These are phyloP conservation scores for Ogataea ganodermae DNA, from an alignment of 805 yeast species.

Conservation along the genomic window DNA sequence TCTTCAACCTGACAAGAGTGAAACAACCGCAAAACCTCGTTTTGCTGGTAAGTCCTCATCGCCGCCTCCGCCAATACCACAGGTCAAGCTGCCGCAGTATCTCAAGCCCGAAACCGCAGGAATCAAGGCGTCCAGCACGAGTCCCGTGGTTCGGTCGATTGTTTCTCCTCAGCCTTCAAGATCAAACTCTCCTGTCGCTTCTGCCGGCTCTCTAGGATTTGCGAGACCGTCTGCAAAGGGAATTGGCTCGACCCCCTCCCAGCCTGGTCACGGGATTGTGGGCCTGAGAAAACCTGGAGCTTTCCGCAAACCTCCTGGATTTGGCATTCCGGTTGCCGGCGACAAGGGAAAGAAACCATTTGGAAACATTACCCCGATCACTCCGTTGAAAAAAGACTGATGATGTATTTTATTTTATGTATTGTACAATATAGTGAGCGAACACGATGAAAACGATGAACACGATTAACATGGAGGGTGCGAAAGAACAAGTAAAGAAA, in stretches of 20 bases:
- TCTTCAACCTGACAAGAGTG: neutral
- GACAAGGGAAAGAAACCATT: conserved; percentile 20
- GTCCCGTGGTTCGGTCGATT: conserved; percentile 21
- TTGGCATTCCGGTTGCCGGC: conserved; percentile 4
- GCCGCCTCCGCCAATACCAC: conserved; percentile 18
- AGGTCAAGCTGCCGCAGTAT: conserved; percentile 35
- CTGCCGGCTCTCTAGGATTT: conserved; percentile 3
- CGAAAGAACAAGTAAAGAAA: conserved; percentile 19
- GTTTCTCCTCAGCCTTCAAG: conserved; percentile 14
- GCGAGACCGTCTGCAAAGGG: conserved; percentile 17
- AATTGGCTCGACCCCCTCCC: conserved; percentile 7
- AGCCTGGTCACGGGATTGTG: conserved; percentile 10
- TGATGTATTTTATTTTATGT: neutral
- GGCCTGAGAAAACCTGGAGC: conserved; percentile 38
- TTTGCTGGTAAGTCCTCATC: conserved; percentile 9
- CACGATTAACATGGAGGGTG: neutral
- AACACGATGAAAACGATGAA: neutral
- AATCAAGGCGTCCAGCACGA: conserved; percentile 12
- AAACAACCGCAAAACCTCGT: conserved; percentile 4
- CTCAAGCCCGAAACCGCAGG: conserved; percentile 28
- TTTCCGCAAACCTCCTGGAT: conserved; percentile 34
- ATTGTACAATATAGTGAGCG: neutral
- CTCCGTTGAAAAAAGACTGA: conserved; percentile 9
- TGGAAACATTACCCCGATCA: conserved; percentile 20
- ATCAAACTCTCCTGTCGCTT: neutral